Conservation (phyloP, 2,329 filamentous ascomycete species). For the Scorias spongiosa region DNA sequence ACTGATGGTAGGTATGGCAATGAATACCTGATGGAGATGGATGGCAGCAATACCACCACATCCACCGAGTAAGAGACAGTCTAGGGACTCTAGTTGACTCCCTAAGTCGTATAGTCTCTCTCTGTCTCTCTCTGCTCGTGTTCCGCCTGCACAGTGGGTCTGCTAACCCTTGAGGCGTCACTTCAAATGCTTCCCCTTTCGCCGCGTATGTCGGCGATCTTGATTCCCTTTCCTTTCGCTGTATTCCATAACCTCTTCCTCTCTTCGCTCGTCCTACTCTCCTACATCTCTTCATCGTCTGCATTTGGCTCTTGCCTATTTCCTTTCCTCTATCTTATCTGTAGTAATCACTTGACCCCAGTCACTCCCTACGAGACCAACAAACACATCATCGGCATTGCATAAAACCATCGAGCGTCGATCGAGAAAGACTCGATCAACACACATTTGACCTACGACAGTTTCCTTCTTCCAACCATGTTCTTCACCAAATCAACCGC, state of each 20-base stretch:
- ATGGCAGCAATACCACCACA: no score
- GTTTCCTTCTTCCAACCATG: conserved; percentile 12
- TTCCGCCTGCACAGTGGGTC: no score
- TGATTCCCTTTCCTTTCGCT: not conserved
- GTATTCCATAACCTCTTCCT: not conserved
- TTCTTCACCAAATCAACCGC: conserved; percentile 16
- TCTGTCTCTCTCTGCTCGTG: no score
- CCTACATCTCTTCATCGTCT: not conserved
- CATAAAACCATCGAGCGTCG: no score
- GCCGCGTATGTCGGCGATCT: not conserved
- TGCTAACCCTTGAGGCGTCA: no score
- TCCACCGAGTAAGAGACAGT: no score
- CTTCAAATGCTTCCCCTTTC: not conserved
- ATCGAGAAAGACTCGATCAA: no score
- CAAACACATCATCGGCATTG: not conserved
- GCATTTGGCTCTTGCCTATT: not conserved
- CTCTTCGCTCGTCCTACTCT: not conserved
- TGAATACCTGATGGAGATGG: no score
- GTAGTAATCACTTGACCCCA: not conserved
- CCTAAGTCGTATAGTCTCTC: no score
- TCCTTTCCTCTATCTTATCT: not conserved
- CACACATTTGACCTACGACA: no score
- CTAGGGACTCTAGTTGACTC: no score
- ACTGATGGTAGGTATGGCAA: no score
- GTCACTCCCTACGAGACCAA: not conserved